Conservation (phyloP, 2,329 filamentous ascomycete genomes). For the Xylaria sp. region DNA sequence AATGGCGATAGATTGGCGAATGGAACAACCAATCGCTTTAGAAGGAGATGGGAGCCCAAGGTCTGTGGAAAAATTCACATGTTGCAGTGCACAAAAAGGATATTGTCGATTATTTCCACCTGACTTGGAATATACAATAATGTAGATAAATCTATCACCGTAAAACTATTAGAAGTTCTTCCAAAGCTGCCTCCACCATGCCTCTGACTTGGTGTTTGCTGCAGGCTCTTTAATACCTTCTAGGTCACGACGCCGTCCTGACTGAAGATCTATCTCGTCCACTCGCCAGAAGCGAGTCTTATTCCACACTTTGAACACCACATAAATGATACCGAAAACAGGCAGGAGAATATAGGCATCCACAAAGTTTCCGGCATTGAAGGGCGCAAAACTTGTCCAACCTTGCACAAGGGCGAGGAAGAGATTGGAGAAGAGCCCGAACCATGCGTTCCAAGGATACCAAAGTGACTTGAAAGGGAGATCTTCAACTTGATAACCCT, state of each 20-base stretch:
- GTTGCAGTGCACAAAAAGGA: not conserved
- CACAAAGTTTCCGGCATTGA: conserved; percentile 68
- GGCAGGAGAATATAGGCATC: conserved; percentile 72
- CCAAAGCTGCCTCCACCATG: conserved; percentile 59
- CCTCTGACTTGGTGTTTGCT: conserved; percentile 43
- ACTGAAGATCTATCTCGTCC: conserved; percentile 66
- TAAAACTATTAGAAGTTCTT: conserved; percentile 53
- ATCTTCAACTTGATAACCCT: conserved; percentile 65
- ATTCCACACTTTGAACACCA: conserved; percentile 65
- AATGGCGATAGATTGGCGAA: conserved; percentile 2
- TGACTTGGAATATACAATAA: not conserved
- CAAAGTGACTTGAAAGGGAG: conserved; percentile 66
- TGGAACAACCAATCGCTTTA: not conserved
- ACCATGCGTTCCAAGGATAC: conserved; percentile 70
- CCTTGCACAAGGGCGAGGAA: conserved; percentile 71
- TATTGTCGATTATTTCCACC: not conserved
- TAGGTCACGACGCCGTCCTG: conserved; percentile 65
- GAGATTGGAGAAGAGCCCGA: conserved; percentile 66
- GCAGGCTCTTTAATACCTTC: conserved; percentile 57
- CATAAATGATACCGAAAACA: conserved; percentile 68
- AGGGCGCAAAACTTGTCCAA: conserved; percentile 69
- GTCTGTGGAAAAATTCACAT: not conserved
- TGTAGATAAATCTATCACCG: no score
- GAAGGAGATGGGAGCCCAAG: not conserved
- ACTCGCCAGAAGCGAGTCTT: conserved; percentile 62